Evolutionary conservation across 2,329 filamentous ascomycete genomes (phyloP).

Genomic region (Thermoascus crustaceus): DNA sequence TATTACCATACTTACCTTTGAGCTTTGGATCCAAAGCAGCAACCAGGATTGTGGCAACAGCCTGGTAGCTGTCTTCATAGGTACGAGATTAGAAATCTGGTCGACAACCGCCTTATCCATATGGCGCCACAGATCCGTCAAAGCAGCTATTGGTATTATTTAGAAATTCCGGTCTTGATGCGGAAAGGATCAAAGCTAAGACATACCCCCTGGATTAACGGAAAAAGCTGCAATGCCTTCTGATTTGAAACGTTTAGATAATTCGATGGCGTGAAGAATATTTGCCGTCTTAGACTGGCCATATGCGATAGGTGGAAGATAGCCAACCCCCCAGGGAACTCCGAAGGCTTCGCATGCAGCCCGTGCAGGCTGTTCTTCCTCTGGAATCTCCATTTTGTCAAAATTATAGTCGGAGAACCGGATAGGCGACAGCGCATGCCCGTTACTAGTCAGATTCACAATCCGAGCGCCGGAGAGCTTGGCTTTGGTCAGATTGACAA

Average conservation of each 20-base stretch:
- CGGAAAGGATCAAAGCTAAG: constrained; percentile 14
- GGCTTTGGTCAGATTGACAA: constrained; percentile 19
- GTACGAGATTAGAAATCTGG: neutral
- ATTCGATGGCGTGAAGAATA: constrained; percentile 34
- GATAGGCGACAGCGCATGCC: constrained; percentile 19
- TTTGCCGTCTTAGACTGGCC: constrained; percentile 37
- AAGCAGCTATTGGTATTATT: neutral
- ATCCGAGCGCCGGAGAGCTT: constrained; percentile 14
- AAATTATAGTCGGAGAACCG: constrained; percentile 28
- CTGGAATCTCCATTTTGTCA: constrained; percentile 13
- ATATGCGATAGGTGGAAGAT: too few species aligned
- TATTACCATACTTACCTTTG: neutral
- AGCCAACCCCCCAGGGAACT: neutral
- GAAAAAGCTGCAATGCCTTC: constrained; percentile 15
- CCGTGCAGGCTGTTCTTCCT: constrained; percentile 18
- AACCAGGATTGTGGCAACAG: neutral
- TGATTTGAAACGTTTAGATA: constrained; percentile 18
- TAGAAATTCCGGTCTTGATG: neutral
- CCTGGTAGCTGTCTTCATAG: neutral
- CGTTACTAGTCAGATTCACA: constrained; percentile 20
- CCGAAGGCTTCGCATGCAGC: constrained; percentile 10
- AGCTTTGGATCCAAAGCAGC: constrained; percentile 8
- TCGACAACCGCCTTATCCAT: too few species aligned
- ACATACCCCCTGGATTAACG: constrained; percentile 18
- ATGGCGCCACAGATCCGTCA: too few species aligned